Evolutionary conservation across 2,329 filamentous ascomycete species (phyloP).

Genomic region (Colletotrichum simmondsii): DNA sequence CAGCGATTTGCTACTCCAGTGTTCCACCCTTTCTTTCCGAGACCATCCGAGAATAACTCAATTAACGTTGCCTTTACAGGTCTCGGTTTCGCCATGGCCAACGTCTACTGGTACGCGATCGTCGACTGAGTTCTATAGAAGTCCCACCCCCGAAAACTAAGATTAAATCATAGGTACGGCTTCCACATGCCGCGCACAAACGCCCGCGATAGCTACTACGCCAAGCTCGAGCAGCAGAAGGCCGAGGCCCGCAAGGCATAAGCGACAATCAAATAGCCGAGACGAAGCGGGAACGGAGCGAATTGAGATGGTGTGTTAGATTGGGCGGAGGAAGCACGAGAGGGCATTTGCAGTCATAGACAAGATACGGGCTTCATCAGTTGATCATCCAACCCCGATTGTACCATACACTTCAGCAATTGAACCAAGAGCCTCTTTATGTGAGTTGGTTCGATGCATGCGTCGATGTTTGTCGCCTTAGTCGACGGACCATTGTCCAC

Average conservation of each 20-base stretch:
- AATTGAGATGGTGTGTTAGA: slow-evolving; percentile 8
- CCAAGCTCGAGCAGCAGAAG: slow-evolving; percentile 67
- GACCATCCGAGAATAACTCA: not conserved
- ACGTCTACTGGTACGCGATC: slow-evolving; percentile 65
- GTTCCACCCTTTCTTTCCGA: not conserved
- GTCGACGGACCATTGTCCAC: not conserved
- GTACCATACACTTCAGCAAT: slow-evolving; percentile 35
- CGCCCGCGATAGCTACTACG: slow-evolving; percentile 68
- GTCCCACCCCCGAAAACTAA: slow-evolving; percentile 2
- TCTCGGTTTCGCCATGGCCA: slow-evolving; percentile 65
- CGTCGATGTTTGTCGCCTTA: not conserved
- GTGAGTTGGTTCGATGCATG: not conserved
- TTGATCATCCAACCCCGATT: slow-evolving; percentile 30
- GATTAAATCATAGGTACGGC: slow-evolving; percentile 62
- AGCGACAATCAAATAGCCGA: not conserved
- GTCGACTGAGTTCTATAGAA: not conserved
- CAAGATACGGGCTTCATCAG: slow-evolving; percentile 28
- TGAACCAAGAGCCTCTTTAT: slow-evolving; percentile 12
- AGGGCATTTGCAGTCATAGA: slow-evolving; percentile 24
- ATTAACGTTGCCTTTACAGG: slow-evolving; percentile 54
- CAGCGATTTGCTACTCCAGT: not conserved
- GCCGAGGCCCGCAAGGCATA: slow-evolving; percentile 47
- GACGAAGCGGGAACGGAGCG: not conserved
- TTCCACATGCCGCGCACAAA: slow-evolving; percentile 70
- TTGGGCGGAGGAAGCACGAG: slow-evolving; percentile 12